These are phyloP conservation scores for Pseudocercospora macadamiae DNA, from an alignment of 2,329 filamentous ascomycete species.

Conservation along the genomic window DNA sequence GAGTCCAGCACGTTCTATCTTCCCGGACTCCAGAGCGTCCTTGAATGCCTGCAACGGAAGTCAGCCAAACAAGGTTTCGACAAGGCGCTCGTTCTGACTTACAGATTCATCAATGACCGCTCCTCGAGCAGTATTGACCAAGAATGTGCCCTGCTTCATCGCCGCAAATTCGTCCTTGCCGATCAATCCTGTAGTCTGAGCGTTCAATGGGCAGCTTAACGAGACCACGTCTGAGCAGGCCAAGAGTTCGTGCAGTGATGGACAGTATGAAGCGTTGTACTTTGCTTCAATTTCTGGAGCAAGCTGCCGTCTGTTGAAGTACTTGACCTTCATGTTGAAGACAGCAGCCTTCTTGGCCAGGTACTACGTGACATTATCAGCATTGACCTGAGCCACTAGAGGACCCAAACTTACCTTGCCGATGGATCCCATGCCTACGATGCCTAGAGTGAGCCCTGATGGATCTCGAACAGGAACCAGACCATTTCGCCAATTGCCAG, in stretches of 20 bases:
- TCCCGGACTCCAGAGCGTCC: constrained; percentile 51
- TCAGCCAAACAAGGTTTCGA: too few relatives aligned
- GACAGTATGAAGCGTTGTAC: constrained; percentile 58
- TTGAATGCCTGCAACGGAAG: constrained; percentile 51
- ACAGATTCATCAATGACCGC: constrained; percentile 56
- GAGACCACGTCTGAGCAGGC: constrained; percentile 47
- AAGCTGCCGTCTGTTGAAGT: constrained; percentile 61
- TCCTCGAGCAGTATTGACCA: constrained; percentile 58
- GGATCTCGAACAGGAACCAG: constrained; percentile 59
- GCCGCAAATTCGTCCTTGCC: constrained; percentile 44
- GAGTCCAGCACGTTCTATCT: constrained; percentile 52
- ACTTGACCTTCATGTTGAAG: constrained; percentile 69
- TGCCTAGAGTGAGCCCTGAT: constrained; percentile 61
- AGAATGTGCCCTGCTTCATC: constrained; percentile 53
- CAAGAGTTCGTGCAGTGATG: constrained; percentile 50
- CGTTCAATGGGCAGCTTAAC: constrained; percentile 54
- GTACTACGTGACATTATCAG: too few relatives aligned
- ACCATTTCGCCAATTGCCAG: constrained; percentile 16
- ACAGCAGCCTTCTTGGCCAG: constrained; percentile 63
- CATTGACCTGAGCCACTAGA: too few relatives aligned
- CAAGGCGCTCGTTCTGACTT: too few relatives aligned
- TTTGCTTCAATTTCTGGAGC: constrained; percentile 45
- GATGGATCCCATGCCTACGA: constrained; percentile 69
- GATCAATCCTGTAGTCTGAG: constrained; percentile 47
- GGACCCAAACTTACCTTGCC: constrained; percentile 36